Evolutionary conservation across 345 rosid species (phyloP), one percentile per base, ranked within the genome.

Genomic region (Eutrema heterophyllum): DNA sequence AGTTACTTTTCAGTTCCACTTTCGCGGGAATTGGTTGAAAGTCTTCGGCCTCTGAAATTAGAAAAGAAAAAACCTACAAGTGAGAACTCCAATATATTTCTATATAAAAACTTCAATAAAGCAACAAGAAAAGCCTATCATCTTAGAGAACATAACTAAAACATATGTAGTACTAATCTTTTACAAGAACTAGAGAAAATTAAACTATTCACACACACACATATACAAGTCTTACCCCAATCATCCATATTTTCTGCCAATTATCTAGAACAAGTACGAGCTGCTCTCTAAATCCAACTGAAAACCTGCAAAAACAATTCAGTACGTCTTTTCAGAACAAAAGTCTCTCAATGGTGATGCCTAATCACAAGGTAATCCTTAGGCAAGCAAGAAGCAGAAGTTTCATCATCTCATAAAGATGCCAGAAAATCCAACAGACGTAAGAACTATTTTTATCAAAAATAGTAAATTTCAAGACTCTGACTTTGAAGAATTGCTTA

Each of bases 31-130:
- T 51, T 55, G 95, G 75, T 76, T 84, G 87, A 81, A 86, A 71
- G 51, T 81, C 79, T 39, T 84, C 97, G 24, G 88, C 91, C 74
- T 90, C 98, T 88, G 79, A 53, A 64, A 71, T 8, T 18, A 67
- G 8, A 75, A 32, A 38, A 46, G 11, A n/a, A 45, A 29, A 29
- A 29, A 29, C 4, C 4, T 4, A 29, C 32, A 29, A 41, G 56
- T 65, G 64, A 73, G 49, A 73, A 64, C 14, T 45, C 62, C 36
- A 26, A 27, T 24, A 59, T n/a, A 38, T 27, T 29, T 24, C 38
- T 4, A 35, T 9, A 30, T 32, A 5, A 13, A 7, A 57, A 46
- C 65, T 24, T 14, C 43, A 44, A 56, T 14, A 45, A 4, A 46
- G 35, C 9, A 46, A 21, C 50, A 36, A 14, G 12, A 57, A 21